Evolutionary conservation across 208 protist genomes (phyloP).

Genomic region (Blastocrithidia nonstop): DNA sequence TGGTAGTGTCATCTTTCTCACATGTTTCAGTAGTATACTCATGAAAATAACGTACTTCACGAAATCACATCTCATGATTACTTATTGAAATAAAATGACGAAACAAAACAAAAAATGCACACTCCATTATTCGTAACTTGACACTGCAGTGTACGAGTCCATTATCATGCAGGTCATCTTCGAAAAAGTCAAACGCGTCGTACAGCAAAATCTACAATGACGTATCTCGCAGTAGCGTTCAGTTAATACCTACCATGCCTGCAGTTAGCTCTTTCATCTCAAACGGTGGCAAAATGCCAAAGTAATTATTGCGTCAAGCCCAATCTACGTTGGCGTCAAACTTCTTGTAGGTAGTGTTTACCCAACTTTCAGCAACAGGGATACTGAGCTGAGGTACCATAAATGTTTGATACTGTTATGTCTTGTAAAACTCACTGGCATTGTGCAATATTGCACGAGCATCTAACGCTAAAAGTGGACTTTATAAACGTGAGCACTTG

Average conservation of each 20-base stretch:
- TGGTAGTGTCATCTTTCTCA: not conserved
- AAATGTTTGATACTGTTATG: constrained; percentile 13
- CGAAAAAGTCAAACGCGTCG: constrained; percentile 51
- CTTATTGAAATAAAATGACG: constrained; percentile 60
- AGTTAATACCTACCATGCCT: constrained; percentile 46
- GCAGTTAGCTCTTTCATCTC: too few relatives aligned
- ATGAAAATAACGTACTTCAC: constrained; percentile 65
- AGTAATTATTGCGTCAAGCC: constrained; percentile 72
- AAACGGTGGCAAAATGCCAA: constrained; percentile 26
- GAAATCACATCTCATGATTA: constrained; percentile 33
- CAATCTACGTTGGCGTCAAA: constrained; percentile 72
- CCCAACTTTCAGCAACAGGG: constrained; percentile 46
- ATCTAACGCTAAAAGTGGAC: constrained; percentile 35
- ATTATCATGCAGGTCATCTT: constrained; percentile 76
- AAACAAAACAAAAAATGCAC: constrained; percentile 59
- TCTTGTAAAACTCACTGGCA: constrained; percentile 42
- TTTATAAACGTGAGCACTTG: constrained; percentile 1
- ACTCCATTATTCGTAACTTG: constrained; percentile 56
- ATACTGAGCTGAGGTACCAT: constrained; percentile 27
- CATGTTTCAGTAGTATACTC: constrained; percentile 30
- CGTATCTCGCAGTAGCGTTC: constrained; percentile 46
- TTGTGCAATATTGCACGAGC: constrained; percentile 25
- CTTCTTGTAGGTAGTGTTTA: constrained; percentile 15
- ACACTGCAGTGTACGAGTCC: constrained; percentile 44
- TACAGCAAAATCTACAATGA: constrained; percentile 53